These are phyloP conservation scores for Bipolaris gigantea DNA, from an alignment of 2,329 filamentous ascomycete genomes.

Conservation along the genomic window DNA sequence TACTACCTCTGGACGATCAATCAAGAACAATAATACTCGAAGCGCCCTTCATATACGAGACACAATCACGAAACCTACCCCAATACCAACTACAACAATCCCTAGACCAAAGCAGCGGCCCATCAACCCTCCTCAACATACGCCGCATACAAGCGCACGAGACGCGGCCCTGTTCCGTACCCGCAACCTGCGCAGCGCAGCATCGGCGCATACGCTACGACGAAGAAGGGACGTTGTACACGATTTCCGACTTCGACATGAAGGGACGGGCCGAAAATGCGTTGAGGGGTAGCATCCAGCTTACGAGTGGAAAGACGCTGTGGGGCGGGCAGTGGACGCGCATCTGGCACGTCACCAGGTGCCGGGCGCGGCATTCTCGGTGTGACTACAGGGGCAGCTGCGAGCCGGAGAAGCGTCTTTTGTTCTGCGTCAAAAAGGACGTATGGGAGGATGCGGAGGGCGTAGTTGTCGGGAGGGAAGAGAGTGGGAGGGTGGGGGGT, in stretches of 20 bases:
- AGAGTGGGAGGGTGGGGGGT: neutral
- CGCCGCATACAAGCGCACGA: conserved; percentile 23
- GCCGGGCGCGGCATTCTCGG: conserved; percentile 13
- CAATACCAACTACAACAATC: conserved; percentile 29
- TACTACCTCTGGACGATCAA: conserved; percentile 18
- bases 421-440: conserved; percentile 25
- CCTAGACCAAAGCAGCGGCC: conserved; percentile 10
- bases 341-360: conserved; percentile 26
- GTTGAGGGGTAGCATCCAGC: conserved; percentile 9
- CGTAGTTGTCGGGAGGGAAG: conserved; percentile 15
- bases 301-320: conserved; percentile 19
- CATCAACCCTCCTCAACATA: conserved; percentile 21
- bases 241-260: conserved; percentile 22
- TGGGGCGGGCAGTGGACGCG: conserved; percentile 23
- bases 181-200: conserved; percentile 4
- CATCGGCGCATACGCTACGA: conserved; percentile 19
- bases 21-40: conserved; percentile 20
- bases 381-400: conserved; percentile 5
- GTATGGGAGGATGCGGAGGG: conserved; percentile 26
- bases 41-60: conserved; percentile 24
- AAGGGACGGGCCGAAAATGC: conserved; percentile 17
- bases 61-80: conserved; percentile 18
- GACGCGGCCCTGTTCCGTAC: conserved; percentile 15
- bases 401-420: conserved; percentile 24
- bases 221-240: conserved; percentile 27